Percentiles rank a stretch among this genome's conserved stretches.
Conservation (phyloP, 306 rosid species). For the Begonia masoniana region DNA sequence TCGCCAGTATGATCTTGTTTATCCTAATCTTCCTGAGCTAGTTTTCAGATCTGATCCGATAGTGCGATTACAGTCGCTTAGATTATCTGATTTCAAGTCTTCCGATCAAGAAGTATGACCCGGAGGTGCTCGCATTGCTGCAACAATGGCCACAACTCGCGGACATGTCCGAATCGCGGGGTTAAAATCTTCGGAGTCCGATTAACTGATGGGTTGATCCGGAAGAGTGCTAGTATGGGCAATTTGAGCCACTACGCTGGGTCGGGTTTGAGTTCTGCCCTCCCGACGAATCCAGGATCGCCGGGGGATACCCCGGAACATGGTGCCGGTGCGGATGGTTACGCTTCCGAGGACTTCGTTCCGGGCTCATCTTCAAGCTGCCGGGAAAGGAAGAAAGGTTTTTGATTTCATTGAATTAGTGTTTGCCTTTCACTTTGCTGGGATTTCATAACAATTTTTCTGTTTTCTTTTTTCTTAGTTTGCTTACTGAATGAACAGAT, state of each 20-base stretch:
- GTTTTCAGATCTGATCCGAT: slow-evolving; percentile 18
- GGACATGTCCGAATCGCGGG: slow-evolving; percentile 94
- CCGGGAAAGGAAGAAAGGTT: slow-evolving; percentile 96
- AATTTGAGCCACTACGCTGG: slow-evolving; percentile 77
- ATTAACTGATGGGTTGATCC: slow-evolving; percentile 84
- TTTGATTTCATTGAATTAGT: slow-evolving; percentile 1
- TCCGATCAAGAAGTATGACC: slow-evolving; percentile 39
- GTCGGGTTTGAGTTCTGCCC: slow-evolving; percentile 23
- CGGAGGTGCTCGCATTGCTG: slow-evolving; percentile 97
- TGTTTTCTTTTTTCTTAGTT: too few relatives aligned
- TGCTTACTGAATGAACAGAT: too few relatives aligned
- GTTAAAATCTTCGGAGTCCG: slow-evolving; percentile 92
- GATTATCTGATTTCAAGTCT: background rate
- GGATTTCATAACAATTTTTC: too few relatives aligned
- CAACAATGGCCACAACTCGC: slow-evolving; percentile 92
- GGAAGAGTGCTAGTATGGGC: slow-evolving; percentile 98
- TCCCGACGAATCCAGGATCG: slow-evolving; percentile 48
- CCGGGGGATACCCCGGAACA: slow-evolving; percentile 81
- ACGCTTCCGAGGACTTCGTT: slow-evolving; percentile 94
- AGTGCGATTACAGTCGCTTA: background rate
- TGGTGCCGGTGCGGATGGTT: slow-evolving; percentile 56
- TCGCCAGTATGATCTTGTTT: too few relatives aligned
- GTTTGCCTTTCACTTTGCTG: background rate
- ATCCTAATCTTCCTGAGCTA: slow-evolving; percentile 25
- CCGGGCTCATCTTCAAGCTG: slow-evolving; percentile 85